A percentile compares a stretch with the other conserved stretches of the same genome.
These are phyloP conservation scores for Choanephora cucurbitarum DNA, from an alignment of 371 early-diverging fungal genomes.

Conservation along the genomic window DNA sequence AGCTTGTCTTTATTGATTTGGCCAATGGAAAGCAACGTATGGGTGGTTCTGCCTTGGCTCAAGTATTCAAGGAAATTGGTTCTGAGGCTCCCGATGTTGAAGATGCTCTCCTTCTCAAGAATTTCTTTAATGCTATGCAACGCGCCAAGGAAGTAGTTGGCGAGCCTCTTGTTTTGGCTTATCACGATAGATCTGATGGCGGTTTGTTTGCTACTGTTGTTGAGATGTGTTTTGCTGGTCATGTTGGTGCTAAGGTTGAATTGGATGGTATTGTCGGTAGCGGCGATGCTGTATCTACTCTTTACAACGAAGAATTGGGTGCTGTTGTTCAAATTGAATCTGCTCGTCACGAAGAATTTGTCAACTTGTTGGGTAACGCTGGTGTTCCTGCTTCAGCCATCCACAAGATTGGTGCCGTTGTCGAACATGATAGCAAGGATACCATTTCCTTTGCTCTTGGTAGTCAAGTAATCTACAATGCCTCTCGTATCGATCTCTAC, in stretches of 20 bases:
- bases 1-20: slow-evolving; percentile 83
- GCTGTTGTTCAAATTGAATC: slow-evolving; percentile 87
- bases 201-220: slow-evolving; percentile 87
- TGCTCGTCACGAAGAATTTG: slow-evolving; percentile 58
- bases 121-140: slow-evolving; percentile 83
- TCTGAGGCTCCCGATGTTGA: slow-evolving; percentile 88
- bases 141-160: slow-evolving; percentile 40
- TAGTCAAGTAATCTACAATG: slow-evolving; percentile 41
- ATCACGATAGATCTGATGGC: slow-evolving; percentile 97
- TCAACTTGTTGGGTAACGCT: slow-evolving; percentile 46
- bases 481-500: slow-evolving; percentile 69
- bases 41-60: slow-evolving; percentile 92
- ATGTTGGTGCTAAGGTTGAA: slow-evolving; percentile 75
- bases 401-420: slow-evolving; percentile 66
- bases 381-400: slow-evolving; percentile 61
- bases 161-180: slow-evolving; percentile 75
- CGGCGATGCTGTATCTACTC: slow-evolving; percentile 60
- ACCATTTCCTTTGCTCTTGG: slow-evolving; percentile 45
- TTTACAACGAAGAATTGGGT: slow-evolving; percentile 97
- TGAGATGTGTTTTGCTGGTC: slow-evolving; percentile 97
- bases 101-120: slow-evolving; percentile 62
- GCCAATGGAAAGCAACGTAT: slow-evolving; percentile 83
- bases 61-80: slow-evolving; percentile 89
- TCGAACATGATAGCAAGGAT: slow-evolving; percentile 49
- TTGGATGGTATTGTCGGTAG: slow-evolving; percentile 50